Evolutionary conservation across 2,329 filamentous ascomycete species (phyloP).

Genomic region (Grosmannia penicillata): DNA sequence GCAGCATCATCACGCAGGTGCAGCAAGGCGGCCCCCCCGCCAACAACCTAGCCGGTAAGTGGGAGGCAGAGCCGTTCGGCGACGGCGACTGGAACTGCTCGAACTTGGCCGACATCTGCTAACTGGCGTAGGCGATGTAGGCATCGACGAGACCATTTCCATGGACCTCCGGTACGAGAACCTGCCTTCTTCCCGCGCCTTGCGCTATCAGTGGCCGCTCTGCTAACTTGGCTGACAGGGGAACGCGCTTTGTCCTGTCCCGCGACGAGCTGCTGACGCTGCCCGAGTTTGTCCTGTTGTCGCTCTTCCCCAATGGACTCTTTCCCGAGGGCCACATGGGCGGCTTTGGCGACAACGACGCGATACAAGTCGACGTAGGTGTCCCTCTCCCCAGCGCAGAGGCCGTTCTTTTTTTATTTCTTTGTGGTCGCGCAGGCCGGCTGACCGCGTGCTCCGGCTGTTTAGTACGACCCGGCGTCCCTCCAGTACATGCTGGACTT

Average conservation of each 20-base stretch:
- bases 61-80: neutral
- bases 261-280: slow-evolving; percentile 89
- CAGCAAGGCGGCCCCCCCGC: slow-evolving; percentile 84
- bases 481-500: slow-evolving; percentile 99
- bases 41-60: slow-evolving; percentile 71
- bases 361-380: slow-evolving; percentile 85
- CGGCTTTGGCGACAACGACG: slow-evolving; percentile 80
- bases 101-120: slow-evolving; percentile 2
- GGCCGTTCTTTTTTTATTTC: too few species aligned
- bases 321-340: slow-evolving; percentile 95
- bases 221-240: too few species aligned
- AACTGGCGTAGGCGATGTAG: slow-evolving; percentile 44
- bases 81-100: too few species aligned
- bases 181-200: neutral
- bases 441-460: neutral
- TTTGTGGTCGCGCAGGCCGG: too few species aligned
- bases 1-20: slow-evolving; percentile 98
- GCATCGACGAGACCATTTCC: slow-evolving; percentile 84
- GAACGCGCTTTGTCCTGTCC: slow-evolving; percentile 84
- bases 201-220: slow-evolving; percentile 2
- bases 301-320: slow-evolving; percentile 96
- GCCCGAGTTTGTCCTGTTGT: slow-evolving; percentile 91
- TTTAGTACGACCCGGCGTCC: slow-evolving; percentile 87
- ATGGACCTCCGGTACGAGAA: slow-evolving; percentile 72
- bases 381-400: slow-evolving; percentile 4